Evolutionary conservation across 202 grass and related monocot species (phyloP).

Genomic region (Setaria viridis): DNA sequence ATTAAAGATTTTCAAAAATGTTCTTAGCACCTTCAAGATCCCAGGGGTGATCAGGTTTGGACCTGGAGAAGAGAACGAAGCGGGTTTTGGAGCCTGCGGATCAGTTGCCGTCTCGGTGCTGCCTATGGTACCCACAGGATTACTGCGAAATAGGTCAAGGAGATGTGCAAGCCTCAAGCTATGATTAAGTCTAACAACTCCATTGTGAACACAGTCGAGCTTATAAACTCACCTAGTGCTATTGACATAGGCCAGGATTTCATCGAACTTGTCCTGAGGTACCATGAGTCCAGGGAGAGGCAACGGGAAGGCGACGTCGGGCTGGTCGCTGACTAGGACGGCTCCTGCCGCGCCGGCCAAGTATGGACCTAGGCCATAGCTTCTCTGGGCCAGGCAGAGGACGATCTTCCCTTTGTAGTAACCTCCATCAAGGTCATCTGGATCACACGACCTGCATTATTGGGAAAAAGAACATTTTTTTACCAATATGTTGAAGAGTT

Average conservation of each 20-base stretch:
- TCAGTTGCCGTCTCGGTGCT: not conserved
- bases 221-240: slow-evolving; percentile 14
- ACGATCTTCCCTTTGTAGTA: slow-evolving; percentile 40
- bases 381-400: not conserved
- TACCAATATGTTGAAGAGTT: not conserved
- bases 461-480: no score
- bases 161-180: not conserved
- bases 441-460: slow-evolving; percentile 19
- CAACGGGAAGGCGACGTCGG: not conserved
- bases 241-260: slow-evolving; percentile 26
- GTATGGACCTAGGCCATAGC: not conserved
- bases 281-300: slow-evolving; percentile 10
- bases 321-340: not conserved
- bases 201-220: not conserved
- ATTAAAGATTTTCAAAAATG: not conserved
- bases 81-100: slow-evolving; percentile 16
- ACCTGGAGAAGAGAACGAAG: slow-evolving; percentile 40
- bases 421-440: not conserved
- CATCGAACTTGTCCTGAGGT: not conserved
- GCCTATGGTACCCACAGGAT: slow-evolving; percentile 38
- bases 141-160: not conserved
- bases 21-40: slow-evolving; percentile 39
- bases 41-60: slow-evolving; percentile 39
- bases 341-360: slow-evolving; percentile 9
- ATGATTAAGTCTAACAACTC: not conserved